Percentiles rank a stretch among this genome's conserved stretches.
These are phyloP conservation scores for Aspergillus udagawae DNA, from an alignment of 2,329 filamentous ascomycete species.

Conservation along the genomic window DNA sequence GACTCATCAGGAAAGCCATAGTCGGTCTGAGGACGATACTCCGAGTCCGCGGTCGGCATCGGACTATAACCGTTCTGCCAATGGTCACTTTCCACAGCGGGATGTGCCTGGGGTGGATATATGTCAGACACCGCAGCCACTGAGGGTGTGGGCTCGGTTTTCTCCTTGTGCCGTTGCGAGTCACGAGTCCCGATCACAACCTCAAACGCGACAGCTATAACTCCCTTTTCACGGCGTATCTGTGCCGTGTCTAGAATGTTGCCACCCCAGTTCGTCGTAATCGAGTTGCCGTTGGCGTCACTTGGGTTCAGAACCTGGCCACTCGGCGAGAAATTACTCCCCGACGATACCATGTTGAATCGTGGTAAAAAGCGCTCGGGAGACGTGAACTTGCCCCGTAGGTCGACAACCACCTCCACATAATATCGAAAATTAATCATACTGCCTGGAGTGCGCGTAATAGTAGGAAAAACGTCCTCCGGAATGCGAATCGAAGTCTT, in stretches of 20 bases:
- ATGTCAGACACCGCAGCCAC: constrained; percentile 26
- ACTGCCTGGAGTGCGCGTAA: constrained; percentile 79
- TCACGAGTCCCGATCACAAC: constrained; percentile 83
- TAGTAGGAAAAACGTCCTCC: constrained; percentile 88
- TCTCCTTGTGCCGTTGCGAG: constrained; percentile 55
- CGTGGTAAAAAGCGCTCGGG: constrained; percentile 63
- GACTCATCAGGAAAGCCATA: constrained; percentile 19
- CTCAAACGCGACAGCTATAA: constrained; percentile 83
- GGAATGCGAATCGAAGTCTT: constrained; percentile 82
- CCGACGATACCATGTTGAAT: constrained; percentile 48
- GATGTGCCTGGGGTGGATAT: constrained; percentile 17
- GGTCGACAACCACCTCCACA: constrained; percentile 85
- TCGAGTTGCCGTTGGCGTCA: constrained; percentile 30
- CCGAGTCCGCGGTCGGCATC: constrained; percentile 14
- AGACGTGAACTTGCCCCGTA: constrained; percentile 79
- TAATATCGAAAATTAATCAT: constrained; percentile 97
- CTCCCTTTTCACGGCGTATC: constrained; percentile 81
- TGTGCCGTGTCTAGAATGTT: constrained; percentile 84
- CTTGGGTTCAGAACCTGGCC: constrained; percentile 31
- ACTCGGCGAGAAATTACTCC: constrained; percentile 42
- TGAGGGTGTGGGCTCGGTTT: constrained; percentile 28
- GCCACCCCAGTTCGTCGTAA: constrained; percentile 44
- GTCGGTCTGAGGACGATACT: constrained; percentile 24
- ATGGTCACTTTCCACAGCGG: constrained; percentile 23
- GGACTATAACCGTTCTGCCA: constrained; percentile 22